phyloP scores from a whole-genome alignment of 2,329 filamentous ascomycete genomes.

The Exophiala dermatitidis region DNA sequence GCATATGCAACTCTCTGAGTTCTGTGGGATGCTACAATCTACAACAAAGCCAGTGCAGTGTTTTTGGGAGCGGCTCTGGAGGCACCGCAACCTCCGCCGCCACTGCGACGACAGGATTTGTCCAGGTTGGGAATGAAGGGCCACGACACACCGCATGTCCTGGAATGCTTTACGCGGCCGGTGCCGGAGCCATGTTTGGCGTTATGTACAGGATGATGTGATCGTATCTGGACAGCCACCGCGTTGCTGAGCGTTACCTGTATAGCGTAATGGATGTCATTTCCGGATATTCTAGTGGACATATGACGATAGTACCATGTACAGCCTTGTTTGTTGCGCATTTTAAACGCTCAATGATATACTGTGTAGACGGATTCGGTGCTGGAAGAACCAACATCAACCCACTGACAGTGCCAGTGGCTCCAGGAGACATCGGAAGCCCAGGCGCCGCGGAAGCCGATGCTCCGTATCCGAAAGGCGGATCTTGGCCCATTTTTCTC shows the following conservation, averaged over 20 bases:
- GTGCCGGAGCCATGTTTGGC: slow-evolving; percentile 39
- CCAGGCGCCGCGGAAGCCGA: too few relatives aligned
- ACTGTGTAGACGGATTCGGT: neutral
- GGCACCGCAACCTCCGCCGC: slow-evolving; percentile 25
- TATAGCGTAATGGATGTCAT: neutral
- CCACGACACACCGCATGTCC: slow-evolving; percentile 28
- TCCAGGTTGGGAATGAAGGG: slow-evolving; percentile 19
- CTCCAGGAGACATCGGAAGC: neutral
- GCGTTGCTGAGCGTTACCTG: neutral
- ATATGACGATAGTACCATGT: slow-evolving; percentile 14
- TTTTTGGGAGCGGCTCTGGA: slow-evolving; percentile 31
- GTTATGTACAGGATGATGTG: slow-evolving; percentile 29
- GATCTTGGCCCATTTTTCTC: too few relatives aligned
- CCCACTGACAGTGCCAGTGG: neutral
- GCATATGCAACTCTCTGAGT: slow-evolving; percentile 43
- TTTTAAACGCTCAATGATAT: neutral
- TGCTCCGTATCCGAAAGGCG: too few relatives aligned
- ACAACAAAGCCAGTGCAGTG: slow-evolving; percentile 41
- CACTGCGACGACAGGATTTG: slow-evolving; percentile 24
- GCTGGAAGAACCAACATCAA: neutral
- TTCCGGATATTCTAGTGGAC: slow-evolving; percentile 2
- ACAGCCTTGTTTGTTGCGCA: neutral
- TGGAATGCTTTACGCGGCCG: slow-evolving; percentile 39
- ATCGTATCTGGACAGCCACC: neutral
- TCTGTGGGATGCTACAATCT: slow-evolving; percentile 43